These are phyloP conservation scores for Blastocystis sp. DNA, from an alignment of 352 stramenopile species.

Conservation along the genomic window DNA sequence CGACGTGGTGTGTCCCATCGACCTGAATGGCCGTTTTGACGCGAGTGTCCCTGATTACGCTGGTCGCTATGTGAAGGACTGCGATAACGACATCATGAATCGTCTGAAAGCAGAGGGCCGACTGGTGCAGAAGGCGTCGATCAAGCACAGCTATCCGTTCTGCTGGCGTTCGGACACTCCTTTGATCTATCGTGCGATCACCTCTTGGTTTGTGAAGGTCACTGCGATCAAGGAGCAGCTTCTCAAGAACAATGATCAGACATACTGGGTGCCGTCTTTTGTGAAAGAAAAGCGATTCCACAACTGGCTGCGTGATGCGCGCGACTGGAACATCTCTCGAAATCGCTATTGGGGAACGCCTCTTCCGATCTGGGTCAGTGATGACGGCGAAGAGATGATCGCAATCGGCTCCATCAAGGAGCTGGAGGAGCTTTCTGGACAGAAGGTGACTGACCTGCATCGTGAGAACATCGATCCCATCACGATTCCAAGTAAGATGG, in stretches of 20 bases:
- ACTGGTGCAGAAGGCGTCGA: constrained; percentile 90
- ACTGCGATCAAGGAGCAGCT: constrained; percentile 92
- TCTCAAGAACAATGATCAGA: constrained; percentile 79
- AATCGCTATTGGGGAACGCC: constrained; percentile 98
- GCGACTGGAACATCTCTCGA: constrained; percentile 96
- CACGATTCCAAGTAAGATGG: constrained; percentile 88
- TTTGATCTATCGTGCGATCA: constrained; percentile 98
- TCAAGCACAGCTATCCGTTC: constrained; percentile 97
- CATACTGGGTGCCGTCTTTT: constrained; percentile 78
- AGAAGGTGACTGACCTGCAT: constrained; percentile 86
- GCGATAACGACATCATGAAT: constrained; percentile 89
- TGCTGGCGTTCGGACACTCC: constrained; percentile 99
- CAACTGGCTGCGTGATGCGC: constrained; percentile 95
- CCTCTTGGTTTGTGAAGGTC: constrained; percentile 97
- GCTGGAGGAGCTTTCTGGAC: constrained; percentile 85
- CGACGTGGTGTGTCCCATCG: constrained; percentile 87
- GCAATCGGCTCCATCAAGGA: constrained; percentile 91
- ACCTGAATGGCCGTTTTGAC: constrained; percentile 87
- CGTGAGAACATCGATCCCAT: constrained; percentile 95
- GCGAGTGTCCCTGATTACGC: constrained; percentile 29
- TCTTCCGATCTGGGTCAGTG: constrained; percentile 93
- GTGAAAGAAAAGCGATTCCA: constrained; percentile 99
- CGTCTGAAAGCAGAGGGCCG: constrained; percentile 85
- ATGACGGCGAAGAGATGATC: constrained; percentile 93
- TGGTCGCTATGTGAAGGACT: constrained; percentile 91